Conservation (phyloP, 768 basidiomycete genomes). For the Rhodotorula babjevae region DNA sequence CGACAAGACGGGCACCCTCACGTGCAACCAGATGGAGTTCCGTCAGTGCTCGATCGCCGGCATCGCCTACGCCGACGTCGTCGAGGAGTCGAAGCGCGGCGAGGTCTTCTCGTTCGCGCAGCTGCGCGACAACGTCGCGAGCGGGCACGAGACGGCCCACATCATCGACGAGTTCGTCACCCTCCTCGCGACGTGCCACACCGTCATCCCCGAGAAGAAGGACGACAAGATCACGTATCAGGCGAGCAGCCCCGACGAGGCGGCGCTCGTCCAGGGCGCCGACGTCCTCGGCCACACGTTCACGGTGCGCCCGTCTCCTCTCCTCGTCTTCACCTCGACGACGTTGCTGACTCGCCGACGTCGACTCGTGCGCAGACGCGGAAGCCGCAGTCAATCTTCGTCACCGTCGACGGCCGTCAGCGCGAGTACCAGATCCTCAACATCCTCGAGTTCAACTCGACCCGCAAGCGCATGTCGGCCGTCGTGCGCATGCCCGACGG, state of each 20-base stretch:
- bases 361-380: constrained; percentile 60
- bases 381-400: constrained; percentile 91
- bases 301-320: constrained; percentile 61
- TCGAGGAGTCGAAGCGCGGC: constrained; percentile 77
- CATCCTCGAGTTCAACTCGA: constrained; percentile 98
- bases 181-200: constrained; percentile 90
- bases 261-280: constrained; percentile 88
- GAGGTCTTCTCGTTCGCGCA: constrained; percentile 52
- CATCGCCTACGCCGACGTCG: constrained; percentile 78
- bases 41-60: constrained; percentile 85
- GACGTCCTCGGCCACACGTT: constrained; percentile 89
- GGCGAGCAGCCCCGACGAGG: constrained; percentile 96
- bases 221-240: constrained; percentile 83
- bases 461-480: constrained; percentile 96
- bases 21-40: constrained; percentile 80
- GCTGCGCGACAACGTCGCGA: constrained; percentile 45
- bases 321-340: background rate
- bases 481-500: constrained; percentile 81
- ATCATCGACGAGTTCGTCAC: constrained; percentile 69
- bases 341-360: background rate
- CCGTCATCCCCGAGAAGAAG: constrained; percentile 88
- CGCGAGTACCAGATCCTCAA: constrained; percentile 88
- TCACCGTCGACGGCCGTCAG: constrained; percentile 66
- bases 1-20: constrained; percentile 96
- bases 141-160: constrained; percentile 44